phyloP scores from a whole-genome alignment of 768 basidiomycete genomes.

The Russula lepida region DNA sequence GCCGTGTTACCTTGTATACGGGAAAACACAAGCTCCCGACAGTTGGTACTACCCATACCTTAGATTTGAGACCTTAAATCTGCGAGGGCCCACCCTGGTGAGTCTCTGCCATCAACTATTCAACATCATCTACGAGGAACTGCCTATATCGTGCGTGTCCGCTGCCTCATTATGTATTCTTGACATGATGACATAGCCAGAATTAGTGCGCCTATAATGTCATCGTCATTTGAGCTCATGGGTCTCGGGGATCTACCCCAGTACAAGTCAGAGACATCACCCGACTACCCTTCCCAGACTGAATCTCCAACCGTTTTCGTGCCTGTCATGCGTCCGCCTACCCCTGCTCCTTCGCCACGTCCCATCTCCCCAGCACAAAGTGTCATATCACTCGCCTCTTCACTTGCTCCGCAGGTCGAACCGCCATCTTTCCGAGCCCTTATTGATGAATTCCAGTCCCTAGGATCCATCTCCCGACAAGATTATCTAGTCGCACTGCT shows the following conservation, averaged over 20 bases:
- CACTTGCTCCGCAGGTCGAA: not conserved
- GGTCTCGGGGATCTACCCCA: not conserved
- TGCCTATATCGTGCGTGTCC: not conserved
- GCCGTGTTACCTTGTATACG: not conserved
- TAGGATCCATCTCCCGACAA: constrained; percentile 1
- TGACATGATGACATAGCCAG: not conserved
- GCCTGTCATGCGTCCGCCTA: constrained; percentile 18
- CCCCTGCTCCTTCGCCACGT: constrained; percentile 20
- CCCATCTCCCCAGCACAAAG: constrained; percentile 5
- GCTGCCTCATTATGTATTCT: not conserved
- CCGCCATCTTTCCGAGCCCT: not conserved
- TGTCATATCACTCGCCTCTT: not conserved
- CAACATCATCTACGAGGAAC: not conserved
- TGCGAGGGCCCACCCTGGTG: not conserved
- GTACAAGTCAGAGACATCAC: not conserved
- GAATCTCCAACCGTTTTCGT: constrained; percentile 11
- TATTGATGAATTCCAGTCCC: constrained; percentile 4
- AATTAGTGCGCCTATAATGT: not conserved
- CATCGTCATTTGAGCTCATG: not conserved
- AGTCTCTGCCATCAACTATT: not conserved
- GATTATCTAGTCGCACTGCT: constrained; percentile 15
- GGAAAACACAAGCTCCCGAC: not conserved
- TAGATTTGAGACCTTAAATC: too few species aligned
- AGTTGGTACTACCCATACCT: not conserved
- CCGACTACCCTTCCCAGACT: constrained; percentile 1